phyloP scores from a whole-genome alignment of 257 asterid species.

The Solanum chilense region DNA sequence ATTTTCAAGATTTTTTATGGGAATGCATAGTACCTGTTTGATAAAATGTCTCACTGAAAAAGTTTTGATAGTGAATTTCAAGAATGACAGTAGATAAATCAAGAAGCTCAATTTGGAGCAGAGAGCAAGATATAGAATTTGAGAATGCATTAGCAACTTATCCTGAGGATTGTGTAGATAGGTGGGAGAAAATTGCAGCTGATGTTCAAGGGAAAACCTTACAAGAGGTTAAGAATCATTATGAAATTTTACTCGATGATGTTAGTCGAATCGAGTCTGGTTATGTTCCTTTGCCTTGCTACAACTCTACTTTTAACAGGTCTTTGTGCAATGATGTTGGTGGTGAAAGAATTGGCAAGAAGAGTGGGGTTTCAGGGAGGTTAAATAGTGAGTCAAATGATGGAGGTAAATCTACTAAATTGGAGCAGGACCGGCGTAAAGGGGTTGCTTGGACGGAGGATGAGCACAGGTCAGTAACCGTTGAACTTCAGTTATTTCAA shows the following conservation, averaged over 20 bases:
- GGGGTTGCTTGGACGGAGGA: conserved; percentile 99
- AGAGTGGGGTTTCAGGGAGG: conserved; percentile 29
- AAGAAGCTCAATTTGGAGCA: conserved; percentile 61
- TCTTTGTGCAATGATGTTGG: conserved; percentile 35
- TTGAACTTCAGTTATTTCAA: not conserved
- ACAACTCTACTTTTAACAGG: conserved; percentile 48
- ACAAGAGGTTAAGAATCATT: conserved; percentile 64
- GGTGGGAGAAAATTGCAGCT: conserved; percentile 80
- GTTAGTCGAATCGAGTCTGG: conserved; percentile 68
- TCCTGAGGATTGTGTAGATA: conserved; percentile 48
- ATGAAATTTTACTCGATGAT: conserved; percentile 67
- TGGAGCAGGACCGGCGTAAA: conserved; percentile 85
- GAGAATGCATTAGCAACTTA: conserved; percentile 69
- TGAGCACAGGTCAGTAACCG: conserved; percentile 61
- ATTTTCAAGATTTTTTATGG: not conserved
- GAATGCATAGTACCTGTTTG: not conserved
- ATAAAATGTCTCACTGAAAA: not conserved
- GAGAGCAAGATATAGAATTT: conserved; percentile 69
- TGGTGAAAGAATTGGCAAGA: conserved; percentile 43
- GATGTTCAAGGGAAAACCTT: conserved; percentile 67
- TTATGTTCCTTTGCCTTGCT: conserved; percentile 48
- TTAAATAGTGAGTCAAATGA: conserved; percentile 31
- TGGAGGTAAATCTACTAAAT: conserved; percentile 49
- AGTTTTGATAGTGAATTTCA: conserved; percentile 4
- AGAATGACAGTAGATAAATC: conserved; percentile 55